These are phyloP conservation scores for Agrocybe pediades DNA, from an alignment of 768 basidiomycete species.

Conservation along the genomic window DNA sequence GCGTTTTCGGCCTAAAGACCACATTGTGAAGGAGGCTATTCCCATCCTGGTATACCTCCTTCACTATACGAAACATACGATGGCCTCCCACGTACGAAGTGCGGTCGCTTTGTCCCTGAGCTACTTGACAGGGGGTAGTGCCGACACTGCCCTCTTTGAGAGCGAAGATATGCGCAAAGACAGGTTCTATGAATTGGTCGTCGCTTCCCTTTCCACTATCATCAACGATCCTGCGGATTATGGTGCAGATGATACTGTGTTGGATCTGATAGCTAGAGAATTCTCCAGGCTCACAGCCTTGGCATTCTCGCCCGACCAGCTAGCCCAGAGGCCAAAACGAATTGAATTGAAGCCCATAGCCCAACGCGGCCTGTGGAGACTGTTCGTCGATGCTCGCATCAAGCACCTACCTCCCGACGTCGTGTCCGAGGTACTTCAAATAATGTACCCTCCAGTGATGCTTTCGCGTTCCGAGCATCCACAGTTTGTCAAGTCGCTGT, in stretches of 20 bases:
- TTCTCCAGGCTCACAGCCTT: constrained; percentile 1
- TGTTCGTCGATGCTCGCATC: constrained; percentile 5
- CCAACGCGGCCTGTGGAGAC: constrained; percentile 4
- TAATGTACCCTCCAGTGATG: constrained; percentile 3
- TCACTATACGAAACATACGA: constrained; percentile 26
- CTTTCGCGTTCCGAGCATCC: constrained; percentile 11
- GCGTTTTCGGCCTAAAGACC: constrained; percentile 30
- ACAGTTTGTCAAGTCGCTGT: constrained; percentile 27
- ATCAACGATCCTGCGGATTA: not conserved
- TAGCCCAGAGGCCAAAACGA: not conserved
- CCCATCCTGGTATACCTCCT: constrained; percentile 35
- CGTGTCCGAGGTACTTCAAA: constrained; percentile 4
- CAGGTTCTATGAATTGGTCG: constrained; percentile 5
- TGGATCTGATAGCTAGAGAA: constrained; percentile 4
- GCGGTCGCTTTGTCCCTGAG: constrained; percentile 33
- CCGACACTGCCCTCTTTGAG: constrained; percentile 18
- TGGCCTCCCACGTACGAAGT: constrained; percentile 30
- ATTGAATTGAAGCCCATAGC: constrained; percentile 1
- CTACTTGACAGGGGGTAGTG: constrained; percentile 26
- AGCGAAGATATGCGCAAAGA: constrained; percentile 3
- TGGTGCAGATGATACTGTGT: constrained; percentile 1
- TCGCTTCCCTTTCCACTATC: constrained; percentile 5
- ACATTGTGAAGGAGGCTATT: constrained; percentile 32
- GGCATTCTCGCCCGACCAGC: not conserved
- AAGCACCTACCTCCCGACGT: not conserved